A percentile compares a stretch with the other conserved stretches of the same genome.
phyloP scores from a whole-genome alignment of 176 grass and related monocot genomes.

The Lolium perenne region DNA sequence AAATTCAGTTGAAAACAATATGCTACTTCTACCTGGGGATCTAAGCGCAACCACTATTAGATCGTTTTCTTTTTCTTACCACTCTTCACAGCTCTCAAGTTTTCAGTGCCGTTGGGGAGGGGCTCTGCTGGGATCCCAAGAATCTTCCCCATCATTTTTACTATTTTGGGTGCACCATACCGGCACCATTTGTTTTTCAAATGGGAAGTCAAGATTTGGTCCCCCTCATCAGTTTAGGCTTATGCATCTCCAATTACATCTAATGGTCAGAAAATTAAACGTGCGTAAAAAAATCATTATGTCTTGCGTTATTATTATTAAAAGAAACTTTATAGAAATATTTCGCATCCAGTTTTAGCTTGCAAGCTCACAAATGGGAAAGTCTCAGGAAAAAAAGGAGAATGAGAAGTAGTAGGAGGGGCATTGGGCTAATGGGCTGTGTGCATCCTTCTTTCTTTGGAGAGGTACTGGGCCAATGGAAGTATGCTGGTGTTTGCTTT shows the following conservation, averaged over 20 bases:
- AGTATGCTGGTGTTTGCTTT: not conserved
- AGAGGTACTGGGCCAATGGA: not conserved
- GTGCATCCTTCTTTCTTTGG: not conserved
- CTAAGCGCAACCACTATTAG: not conserved
- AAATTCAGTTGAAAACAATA: constrained; percentile 10
- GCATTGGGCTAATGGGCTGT: not conserved
- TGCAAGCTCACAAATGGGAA: not conserved
- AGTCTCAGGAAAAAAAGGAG: not conserved
- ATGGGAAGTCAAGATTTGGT: not conserved
- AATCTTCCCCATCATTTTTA: not conserved
- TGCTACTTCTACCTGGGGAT: not conserved
- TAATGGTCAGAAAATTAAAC: not conserved
- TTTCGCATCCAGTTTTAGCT: not conserved
- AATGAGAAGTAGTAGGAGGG: not conserved
- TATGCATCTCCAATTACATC: not conserved
- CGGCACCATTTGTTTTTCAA: not conserved
- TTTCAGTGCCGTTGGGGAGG: constrained; percentile 3
- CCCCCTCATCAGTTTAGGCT: not conserved
- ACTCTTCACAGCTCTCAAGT: not conserved
- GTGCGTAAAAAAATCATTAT: not conserved
- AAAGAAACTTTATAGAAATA: not conserved
- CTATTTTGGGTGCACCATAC: not conserved
- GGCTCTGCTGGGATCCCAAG: not conserved
- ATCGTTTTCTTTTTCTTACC: not conserved
- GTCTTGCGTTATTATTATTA: not conserved